Evolutionary conservation across 371 early-diverging fungal genomes (phyloP).

Genomic region (Funneliformis caledonium): DNA sequence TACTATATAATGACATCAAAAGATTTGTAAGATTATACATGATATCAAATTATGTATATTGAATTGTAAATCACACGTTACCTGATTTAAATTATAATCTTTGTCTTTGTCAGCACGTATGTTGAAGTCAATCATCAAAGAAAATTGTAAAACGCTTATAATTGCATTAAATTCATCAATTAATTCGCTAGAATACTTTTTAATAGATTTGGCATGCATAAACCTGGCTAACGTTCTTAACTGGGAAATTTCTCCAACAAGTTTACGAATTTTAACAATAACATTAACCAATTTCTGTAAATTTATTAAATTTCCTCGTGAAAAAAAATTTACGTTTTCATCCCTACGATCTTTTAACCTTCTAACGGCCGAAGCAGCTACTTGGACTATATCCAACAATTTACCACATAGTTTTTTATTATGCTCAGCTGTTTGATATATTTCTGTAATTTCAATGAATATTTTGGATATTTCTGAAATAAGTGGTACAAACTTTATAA

Average conservation of each 20-base stretch:
- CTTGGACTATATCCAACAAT: not conserved
- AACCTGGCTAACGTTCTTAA: not conserved
- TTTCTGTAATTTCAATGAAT: not conserved
- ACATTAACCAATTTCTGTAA: not conserved
- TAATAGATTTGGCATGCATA: not conserved
- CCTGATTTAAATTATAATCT: too few species aligned
- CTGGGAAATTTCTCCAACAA: constrained; percentile 27
- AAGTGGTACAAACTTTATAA: not conserved
- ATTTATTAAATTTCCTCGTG: not conserved
- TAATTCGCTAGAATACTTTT: not conserved
- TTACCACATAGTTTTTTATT: too few species aligned
- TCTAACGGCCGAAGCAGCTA: constrained; percentile 18
- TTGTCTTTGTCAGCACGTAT: too few species aligned
- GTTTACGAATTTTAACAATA: constrained; percentile 13
- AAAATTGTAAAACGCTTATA: too few species aligned
- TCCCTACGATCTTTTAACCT: not conserved
- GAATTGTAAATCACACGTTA: too few species aligned
- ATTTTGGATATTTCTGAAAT: not conserved
- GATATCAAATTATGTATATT: too few species aligned
- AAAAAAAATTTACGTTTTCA: not conserved
- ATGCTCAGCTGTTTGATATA: not conserved
- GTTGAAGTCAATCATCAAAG: too few species aligned
- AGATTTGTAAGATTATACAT: too few species aligned
- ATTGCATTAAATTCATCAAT: constrained; percentile 12
- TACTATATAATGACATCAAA: not conserved